Percentiles rank a stretch among this genome's conserved stretches.
phyloP scores from a whole-genome alignment of 495 filamentous ascomycete genomes.

The Barbatosphaeria neglecta region DNA sequence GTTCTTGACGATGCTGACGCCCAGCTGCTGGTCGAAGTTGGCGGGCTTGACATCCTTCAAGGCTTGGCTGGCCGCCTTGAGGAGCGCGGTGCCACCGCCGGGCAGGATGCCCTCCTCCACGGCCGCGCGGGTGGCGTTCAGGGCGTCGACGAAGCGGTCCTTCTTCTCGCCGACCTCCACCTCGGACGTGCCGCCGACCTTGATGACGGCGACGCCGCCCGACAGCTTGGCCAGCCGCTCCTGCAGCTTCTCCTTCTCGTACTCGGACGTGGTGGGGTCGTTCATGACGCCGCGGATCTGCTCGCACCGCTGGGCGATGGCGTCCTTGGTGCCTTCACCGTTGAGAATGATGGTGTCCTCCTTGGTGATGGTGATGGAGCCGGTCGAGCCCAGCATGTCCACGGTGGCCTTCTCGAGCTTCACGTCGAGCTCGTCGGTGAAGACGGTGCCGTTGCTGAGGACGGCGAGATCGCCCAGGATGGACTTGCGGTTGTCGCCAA shows the following conservation, averaged over 20 bases:
- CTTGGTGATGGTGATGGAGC: constrained; percentile 98
- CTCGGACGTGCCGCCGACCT: constrained; percentile 93
- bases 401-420: constrained; percentile 96
- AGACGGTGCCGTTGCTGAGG: constrained; percentile 93
- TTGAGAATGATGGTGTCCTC: constrained; percentile 99
- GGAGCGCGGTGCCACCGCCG: constrained; percentile 92
- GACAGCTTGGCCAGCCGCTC: constrained; percentile 99
- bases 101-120: constrained; percentile 98
- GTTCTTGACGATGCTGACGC: constrained; percentile 92
- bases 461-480: constrained; percentile 93
- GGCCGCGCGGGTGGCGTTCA: constrained; percentile 95
- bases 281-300: constrained; percentile 96
- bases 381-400: constrained; percentile 93
- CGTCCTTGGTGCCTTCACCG: constrained; percentile 91
- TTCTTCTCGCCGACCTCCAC: constrained; percentile 99
- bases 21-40: constrained; percentile 99
- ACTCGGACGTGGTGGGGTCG: constrained; percentile 88
- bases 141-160: constrained; percentile 94
- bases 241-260: constrained; percentile 99
- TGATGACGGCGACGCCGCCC: constrained; percentile 97
- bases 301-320: constrained; percentile 89
- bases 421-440: constrained; percentile 94
- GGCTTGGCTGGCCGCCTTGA: constrained; percentile 91
- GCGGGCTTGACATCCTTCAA: constrained; percentile 66
- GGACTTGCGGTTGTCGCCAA: constrained; percentile 99